Base-by-base conservation (phyloP, 495 filamentous ascomycete genomes). In the Apodospora peruviana region DNA sequence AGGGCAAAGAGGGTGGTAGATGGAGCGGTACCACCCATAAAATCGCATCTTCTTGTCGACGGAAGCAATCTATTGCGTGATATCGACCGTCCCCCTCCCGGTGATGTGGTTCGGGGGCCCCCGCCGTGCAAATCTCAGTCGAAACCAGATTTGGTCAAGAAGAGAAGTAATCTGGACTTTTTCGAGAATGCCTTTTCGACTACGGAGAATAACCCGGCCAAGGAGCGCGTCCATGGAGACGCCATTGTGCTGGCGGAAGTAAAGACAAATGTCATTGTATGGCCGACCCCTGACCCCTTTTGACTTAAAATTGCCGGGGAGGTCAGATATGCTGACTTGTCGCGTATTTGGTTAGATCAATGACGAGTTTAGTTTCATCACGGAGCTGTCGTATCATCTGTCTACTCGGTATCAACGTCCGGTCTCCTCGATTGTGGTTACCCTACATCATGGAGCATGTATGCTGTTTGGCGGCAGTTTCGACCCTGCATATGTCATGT, bases 261-360 rank as follows among this genome's bases (percentile, higher is more conserved):
- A 24, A 84, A 81, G 58, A 88, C 88, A n/a, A 96, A 93, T 61
- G 79, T 82, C 29, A 86, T 84, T 61, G 89, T 91, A 73, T 56
- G 83, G 27, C 27, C 7, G n/a, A n/a, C n/a, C n/a, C n/a, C n/a
- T n/a, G n/a, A 5, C 16, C 36, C 36, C 36, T 38, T 38, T n/a
- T n/a, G n/a, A n/a, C n/a, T n/a, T n/a, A n/a, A n/a, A n/a, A n/a
- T n/a, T n/a, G n/a, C n/a, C n/a, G n/a, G n/a, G n/a, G n/a, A n/a
- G n/a, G n/a, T n/a, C n/a, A n/a, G n/a, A n/a, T n/a, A n/a, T n/a
- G n/a, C n/a, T n/a, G n/a, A n/a, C n/a, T n/a, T n/a, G n/a, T n/a
- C n/a, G n/a, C n/a, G n/a, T n/a, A n/a, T n/a, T n/a, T 34, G 11
- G 21, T 0, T 49, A 87, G 84, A 74, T 87, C 50, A 72, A 75